A percentile compares a stretch with the other conserved stretches of the same genome.
Evolutionary conservation across 805 yeast species (phyloP).

Genomic region (Yamadazyma insecticola): DNA sequence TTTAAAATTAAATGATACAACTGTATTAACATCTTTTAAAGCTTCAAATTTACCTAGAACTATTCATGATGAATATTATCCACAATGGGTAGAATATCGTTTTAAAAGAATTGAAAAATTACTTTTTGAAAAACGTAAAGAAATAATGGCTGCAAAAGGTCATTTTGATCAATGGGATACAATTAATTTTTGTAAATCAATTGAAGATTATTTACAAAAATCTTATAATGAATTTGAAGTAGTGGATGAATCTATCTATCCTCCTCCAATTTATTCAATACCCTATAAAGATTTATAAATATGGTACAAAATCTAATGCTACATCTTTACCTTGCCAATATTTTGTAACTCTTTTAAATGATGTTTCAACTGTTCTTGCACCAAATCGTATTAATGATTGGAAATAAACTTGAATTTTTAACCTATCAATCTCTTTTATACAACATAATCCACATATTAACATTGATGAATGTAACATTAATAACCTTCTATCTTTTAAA

Average conservation of each 20-base stretch:
- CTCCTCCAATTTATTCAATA: constrained; percentile 13
- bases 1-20: constrained; percentile 29
- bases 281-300: constrained; percentile 13
- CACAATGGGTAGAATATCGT: constrained; percentile 28
- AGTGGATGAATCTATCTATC: constrained; percentile 11
- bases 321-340: constrained; percentile 9
- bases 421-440: constrained; percentile 5
- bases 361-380: constrained; percentile 11
- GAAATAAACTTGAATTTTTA: constrained; percentile 11
- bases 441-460: constrained; percentile 13
- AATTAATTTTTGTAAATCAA: constrained; percentile 23
- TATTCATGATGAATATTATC: constrained; percentile 24
- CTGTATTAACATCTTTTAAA: constrained; percentile 38
- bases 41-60: constrained; percentile 33
- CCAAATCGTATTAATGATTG: constrained; percentile 10
- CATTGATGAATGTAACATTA: constrained; percentile 13
- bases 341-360: constrained; percentile 6
- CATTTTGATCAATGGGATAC: constrained; percentile 34
- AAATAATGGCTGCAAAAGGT: constrained; percentile 7
- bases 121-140: constrained; percentile 12
- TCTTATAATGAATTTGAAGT: constrained; percentile 31
- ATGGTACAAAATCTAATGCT: constrained; percentile 12
- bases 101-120: constrained; percentile 21
- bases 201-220: constrained; percentile 21
- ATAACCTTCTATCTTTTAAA: constrained; percentile 10